Evolutionary conservation across 2,329 filamentous ascomycete genomes (phyloP), one percentile per base, ranked within the genome.

Genomic region (Celoporthe dispersa): DNA sequence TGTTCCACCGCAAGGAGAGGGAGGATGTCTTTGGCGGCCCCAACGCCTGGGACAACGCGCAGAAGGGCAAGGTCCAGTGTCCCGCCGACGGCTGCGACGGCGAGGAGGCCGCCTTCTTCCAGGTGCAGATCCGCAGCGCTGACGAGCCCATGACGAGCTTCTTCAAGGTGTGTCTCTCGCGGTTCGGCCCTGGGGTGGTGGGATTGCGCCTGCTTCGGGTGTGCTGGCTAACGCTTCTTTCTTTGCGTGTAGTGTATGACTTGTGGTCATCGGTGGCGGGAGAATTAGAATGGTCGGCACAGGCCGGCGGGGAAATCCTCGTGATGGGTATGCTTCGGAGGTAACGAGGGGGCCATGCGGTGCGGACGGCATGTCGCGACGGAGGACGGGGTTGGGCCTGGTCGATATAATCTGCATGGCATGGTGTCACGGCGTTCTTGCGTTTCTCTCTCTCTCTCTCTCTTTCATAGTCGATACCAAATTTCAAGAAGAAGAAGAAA

Each of bases 71-170:
- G 69, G 92, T 92, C 64, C 93, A 96, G 86, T 99, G 96, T 80
- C 90, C 92, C 35, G 90, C 90, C 73, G 90, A 94, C 55, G 86
- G 86, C 69, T 99, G 96, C 84, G 87, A 92, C 77, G 94, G 94
- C 73, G 87, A 89, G 71, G 90, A 94, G 83, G 96, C 96, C 3
- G 97, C 94, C 73, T 98, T 95, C 84, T 97, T 94, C 84, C 94
- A 97, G 85, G 90, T 98, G 75, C 96, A 99, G 86, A 98, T 98
- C 82, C 90, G 96, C 75, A 97, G 94, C 85, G 96, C 96, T 66
- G 96, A 99, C 83, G 96, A 99, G 86, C 96, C 96, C 71, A 98
- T 97, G 92, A 99, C 96, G 74, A 95, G 90, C 71, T 98, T 98
- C 82, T 97, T 91, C 83, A 96, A 94, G 88, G 92, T 93, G 77